Base-by-base conservation (phyloP, 805 yeast genomes). In the Teunomyces funiuensis region DNA sequence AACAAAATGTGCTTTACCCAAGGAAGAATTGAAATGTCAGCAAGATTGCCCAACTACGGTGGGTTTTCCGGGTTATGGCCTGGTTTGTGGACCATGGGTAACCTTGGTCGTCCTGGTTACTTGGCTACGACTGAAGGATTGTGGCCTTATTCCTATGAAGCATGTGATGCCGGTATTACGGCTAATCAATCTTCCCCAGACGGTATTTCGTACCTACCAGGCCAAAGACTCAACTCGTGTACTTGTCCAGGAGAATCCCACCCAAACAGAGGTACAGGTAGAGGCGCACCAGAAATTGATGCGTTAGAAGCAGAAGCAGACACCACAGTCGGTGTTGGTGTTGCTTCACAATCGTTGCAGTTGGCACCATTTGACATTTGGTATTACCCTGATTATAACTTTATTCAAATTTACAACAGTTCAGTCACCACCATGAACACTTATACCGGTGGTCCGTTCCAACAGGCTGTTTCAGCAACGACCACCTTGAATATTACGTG, bases 231-330 rank as follows among this genome's bases (percentile, higher is more conserved):
- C 47, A 79, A 73, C 57, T 60, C 74, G 11, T 90, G 98, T 66
- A 83, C 91, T 0, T 90, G 97, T 68, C 67, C 73, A 19, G 88
- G 83, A 23, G 87, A 80, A 52, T 87, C 82, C 40, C 97, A 90
- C 61, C 98, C 98, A 33, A 89, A 83, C 59, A 76, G 69, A 15
- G 97, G 97, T 39, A 63, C 66, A 0, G 97, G 97, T 13, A 80
- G 98, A 62, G 97, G 97, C 42, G 95, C 96, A 0, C 97, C 97
- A 45, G 97, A 89, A 73, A 88, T 91, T 52, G 98, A 91, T 78
- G 80, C 82, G 33, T 61, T 91, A 37, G 98, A 91, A 77, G 97
- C 85, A 49, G 89, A 87, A 51, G 79, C 80, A 15, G 83, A 80
- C 47, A 72, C 85, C 1, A 69, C 61, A 10, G 40, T 71, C 15